These are phyloP conservation scores for Mesembryanthemum crystallinum DNA, from an alignment of 148 eudicot genomes.

Conservation along the genomic window DNA sequence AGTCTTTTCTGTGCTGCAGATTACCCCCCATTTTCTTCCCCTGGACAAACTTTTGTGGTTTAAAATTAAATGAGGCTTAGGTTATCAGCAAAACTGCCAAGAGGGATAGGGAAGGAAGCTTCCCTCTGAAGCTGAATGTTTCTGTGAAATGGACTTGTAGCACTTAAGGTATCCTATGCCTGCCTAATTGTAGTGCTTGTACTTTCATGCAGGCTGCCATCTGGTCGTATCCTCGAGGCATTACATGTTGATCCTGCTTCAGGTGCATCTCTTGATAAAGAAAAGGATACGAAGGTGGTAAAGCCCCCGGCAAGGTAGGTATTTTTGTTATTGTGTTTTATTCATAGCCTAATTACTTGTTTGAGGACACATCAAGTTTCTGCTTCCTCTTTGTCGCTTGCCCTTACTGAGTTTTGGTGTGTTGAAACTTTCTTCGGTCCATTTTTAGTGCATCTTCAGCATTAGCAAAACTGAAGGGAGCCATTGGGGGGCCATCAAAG, in stretches of 20 bases:
- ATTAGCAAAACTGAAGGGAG: constrained; percentile 43
- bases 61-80: constrained; percentile 38
- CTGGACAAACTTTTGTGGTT: constrained; percentile 56
- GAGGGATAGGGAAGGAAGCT: constrained; percentile 51
- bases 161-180: constrained; percentile 25
- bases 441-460: constrained; percentile 37
- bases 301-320: constrained; percentile 63
- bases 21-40: constrained; percentile 53
- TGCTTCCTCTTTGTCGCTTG: neutral
- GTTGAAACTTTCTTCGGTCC: neutral
- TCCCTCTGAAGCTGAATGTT: constrained; percentile 48
- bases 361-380: neutral
- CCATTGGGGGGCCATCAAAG: constrained; percentile 27
- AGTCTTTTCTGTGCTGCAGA: constrained; percentile 76
- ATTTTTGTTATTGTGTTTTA: constrained; percentile 1
- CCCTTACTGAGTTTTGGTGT: neutral
- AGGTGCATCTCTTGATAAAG: constrained; percentile 79
- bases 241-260: constrained; percentile 96
- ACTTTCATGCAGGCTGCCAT: constrained; percentile 72
- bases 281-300: constrained; percentile 54
- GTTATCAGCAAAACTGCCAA: constrained; percentile 41
- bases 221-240: constrained; percentile 92
- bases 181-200: constrained; percentile 37
- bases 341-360: neutral
- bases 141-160: constrained; percentile 38